Evolutionary conservation across 2,329 filamentous ascomycete species (phyloP).

Genomic region (Alternaria alternata): DNA sequence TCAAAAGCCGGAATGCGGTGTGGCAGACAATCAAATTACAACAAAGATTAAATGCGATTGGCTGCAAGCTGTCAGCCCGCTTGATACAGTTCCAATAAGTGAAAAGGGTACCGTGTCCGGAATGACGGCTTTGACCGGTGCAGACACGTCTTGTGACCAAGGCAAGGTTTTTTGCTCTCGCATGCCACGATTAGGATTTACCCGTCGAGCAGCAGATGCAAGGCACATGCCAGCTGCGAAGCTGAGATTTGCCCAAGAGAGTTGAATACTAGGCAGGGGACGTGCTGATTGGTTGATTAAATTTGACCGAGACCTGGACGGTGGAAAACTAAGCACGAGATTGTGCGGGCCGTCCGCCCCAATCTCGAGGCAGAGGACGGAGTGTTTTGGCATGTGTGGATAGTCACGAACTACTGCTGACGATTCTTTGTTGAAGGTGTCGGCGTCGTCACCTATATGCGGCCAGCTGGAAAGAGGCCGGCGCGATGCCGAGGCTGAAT

Average conservation of each 20-base stretch:
- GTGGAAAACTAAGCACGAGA: slow-evolving; percentile 32
- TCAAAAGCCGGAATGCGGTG: slow-evolving; percentile 38
- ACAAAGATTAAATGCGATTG: slow-evolving; percentile 37
- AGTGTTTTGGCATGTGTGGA: slow-evolving; percentile 22
- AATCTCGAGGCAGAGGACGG: slow-evolving; percentile 16
- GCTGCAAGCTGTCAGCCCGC: slow-evolving; percentile 34
- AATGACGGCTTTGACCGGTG: slow-evolving; percentile 38
- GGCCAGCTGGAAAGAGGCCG: slow-evolving; percentile 22
- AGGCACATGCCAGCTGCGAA: slow-evolving; percentile 41
- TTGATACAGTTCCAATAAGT: slow-evolving; percentile 26
- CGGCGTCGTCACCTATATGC: slow-evolving; percentile 19
- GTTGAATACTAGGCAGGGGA: slow-evolving; percentile 16
- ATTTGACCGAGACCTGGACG: slow-evolving; percentile 29
- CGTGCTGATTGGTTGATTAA: slow-evolving; percentile 36
- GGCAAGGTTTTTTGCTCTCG: slow-evolving; percentile 32
- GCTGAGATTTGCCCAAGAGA: slow-evolving; percentile 13
- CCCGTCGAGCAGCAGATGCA: slow-evolving; percentile 41
- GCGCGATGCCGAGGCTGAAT: slow-evolving; percentile 29
- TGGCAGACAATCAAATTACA: slow-evolving; percentile 49
- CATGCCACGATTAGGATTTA: slow-evolving; percentile 41
- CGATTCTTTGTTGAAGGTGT: slow-evolving; percentile 17
- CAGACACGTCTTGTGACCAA: slow-evolving; percentile 44
- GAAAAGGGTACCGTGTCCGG: slow-evolving; percentile 23
- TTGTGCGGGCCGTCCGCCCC: slow-evolving; percentile 41
- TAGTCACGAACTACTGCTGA: slow-evolving; percentile 14